Base-by-base conservation (phyloP, 2,329 filamentous ascomycete species). In the Apiospora arundinis region DNA sequence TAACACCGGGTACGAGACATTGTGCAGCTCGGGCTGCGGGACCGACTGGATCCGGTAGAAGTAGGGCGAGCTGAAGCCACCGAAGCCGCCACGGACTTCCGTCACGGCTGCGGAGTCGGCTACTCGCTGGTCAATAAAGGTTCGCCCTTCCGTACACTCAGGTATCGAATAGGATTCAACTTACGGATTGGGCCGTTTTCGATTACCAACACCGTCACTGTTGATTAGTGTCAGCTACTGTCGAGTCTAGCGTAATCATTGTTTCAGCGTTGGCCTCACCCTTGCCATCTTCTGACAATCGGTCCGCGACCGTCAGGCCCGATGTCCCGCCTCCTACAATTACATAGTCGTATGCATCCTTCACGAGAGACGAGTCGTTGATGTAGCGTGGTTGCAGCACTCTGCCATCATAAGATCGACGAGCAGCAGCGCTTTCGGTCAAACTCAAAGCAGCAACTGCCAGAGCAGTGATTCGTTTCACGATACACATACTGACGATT, bases 1-100 rank as follows among this genome's bases (percentile, higher is more conserved):
- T 23, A 76, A 65, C 23, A 74, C 72, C 14, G 46, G 68, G 12
- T 76, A 70, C 5, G 73, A 67, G 56, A 75, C 79, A 23, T 81
- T 81, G 67, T 76, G 76, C 28, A 75, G 71, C n/a, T 46, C 70
- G 42, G 68, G 25, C 28, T 72, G 72, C 14, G 74, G 72, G 42
- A 68, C 49, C 68, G 56, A 71, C 66, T 74, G 67, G 65, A 74
- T 74, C 21, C 66, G 70, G 52, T 69, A 70, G 42, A 67, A 69
- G 66, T 68, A 68, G 12, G 66, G 66, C 44, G 44, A 45, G 66
- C 16, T 37, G 25, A 68, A 28, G 25, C 16, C 66, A 21, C 44
- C 25, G 14, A 48, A 16, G 21, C 66, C 66, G 32, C 66, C 66
- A 44, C 44, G 44, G 44, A 68, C 66, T 37, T 68, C 66, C 44